Base-by-base conservation (phyloP, 208 protist species). In the Phytomonas francai region DNA sequence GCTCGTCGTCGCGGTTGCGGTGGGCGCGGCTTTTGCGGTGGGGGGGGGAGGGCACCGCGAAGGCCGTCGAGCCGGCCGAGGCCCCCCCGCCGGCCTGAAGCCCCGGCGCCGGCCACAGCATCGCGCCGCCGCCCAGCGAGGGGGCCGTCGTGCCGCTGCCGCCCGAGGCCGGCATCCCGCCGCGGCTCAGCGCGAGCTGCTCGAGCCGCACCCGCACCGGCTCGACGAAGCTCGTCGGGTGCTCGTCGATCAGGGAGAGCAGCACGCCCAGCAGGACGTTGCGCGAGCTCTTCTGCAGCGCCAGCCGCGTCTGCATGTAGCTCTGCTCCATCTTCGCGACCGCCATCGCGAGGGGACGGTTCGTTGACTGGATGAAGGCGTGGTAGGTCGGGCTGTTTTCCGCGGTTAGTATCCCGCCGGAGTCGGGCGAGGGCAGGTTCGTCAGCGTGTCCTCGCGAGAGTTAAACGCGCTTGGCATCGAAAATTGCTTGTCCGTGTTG, bases 1-100 rank as follows among this genome's bases (percentile, higher is more conserved):
- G 84, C 39, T 95, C 87, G 32, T 91, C 86, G 42, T 89, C 80
- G 60, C 86, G 83, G 34, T 65, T 76, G 59, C 91, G 89, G 68
- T 81, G 77, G 16, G 73, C 80, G 2, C 85, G 75, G 22, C 79
- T 77, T 36, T 78, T 78, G 42, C 75, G 70, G 33, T 85, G 74
- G 19, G 73, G 59, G 9, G 65, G 74, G 0, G 69, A 73, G 28
- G 66, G 69, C 0, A 68, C 68, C 0, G 72, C 51, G 39, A 49
- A 49, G 12, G 16, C 16, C 9, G 39, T 9, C 9, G 39, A 49
- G 12, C 9, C 9, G 36, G 27, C 32, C 67, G 68, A 45, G 63
- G 61, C 31, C 57, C 33, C 33, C 8, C 33, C 33, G 5, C 68
- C 72, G 64, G 63, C 66, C 27, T 56, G 73, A 42, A 67, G 34